Base-by-base conservation (phyloP, 345 rosid species). In the Populus alba region DNA sequence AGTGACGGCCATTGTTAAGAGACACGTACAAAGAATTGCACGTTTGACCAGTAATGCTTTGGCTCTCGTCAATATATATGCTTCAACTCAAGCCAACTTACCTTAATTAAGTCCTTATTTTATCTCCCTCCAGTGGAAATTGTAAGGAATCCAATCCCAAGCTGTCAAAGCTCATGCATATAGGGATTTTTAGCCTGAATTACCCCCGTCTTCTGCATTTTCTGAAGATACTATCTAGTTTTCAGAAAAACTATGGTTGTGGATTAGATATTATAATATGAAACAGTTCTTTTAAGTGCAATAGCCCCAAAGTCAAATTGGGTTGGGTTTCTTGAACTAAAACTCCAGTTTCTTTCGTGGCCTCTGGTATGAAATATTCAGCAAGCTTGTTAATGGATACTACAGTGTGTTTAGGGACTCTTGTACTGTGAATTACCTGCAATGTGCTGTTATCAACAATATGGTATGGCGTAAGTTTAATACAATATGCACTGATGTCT, bases 21-120 rank as follows among this genome's bases (percentile, higher is more conserved):
- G 31, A 72, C 84, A 85, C 41, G 77, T 91, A 62, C 35, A 73
- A 59, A 84, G 82, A 33, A 82, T 87, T 66, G 88, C 85, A 15
- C 85, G 83, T 75, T 38, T 88, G 78, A 87, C 96, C 6, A 90
- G 92, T 70, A 89, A 88, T 85, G 91, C 91, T 0, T 84, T 91
- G 79, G 91, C 85, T 75, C 80, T 87, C 29, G 62, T 91, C 37
- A 87, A 86, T 79, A 82, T 69, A 78, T 88, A 73, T 68, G 91
- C 91, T 22, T 80, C 87, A 43, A 75, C 79, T 57, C 39, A 81
- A 31, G 27, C 63, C 33, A 43, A 51, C 6, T 81, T 71, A 25
- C 62, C 66, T 47, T 80, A 77, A 57, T 63, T 77, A 75, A 65
- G 66, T 23, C 1, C 27, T 22, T 4, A 13, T n/a, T n/a, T 51